phyloP scores from a whole-genome alignment of 148 eudicot genomes.

The Arctostaphylos glauca region DNA sequence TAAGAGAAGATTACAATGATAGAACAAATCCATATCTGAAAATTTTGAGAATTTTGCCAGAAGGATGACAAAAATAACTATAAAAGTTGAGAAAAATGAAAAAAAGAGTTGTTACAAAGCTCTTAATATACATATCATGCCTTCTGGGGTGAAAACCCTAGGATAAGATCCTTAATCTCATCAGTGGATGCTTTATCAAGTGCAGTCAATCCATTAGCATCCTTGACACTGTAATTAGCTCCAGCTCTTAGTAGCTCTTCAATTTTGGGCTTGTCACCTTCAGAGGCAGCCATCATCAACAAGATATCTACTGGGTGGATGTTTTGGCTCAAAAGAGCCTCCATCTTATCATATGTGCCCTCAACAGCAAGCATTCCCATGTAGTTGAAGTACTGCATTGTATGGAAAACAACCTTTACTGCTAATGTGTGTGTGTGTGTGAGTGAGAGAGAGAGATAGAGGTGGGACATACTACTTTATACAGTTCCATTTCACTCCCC shows the following conservation, averaged over 20 bases:
- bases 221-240: conserved; percentile 70
- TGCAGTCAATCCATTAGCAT: conserved; percentile 79
- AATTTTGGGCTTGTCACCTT: conserved; percentile 81
- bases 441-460: neutral
- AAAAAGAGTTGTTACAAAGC: neutral
- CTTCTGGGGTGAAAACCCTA: conserved; percentile 52
- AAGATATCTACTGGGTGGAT: conserved; percentile 93
- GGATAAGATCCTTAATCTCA: conserved; percentile 74
- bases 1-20: neutral
- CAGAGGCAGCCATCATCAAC: conserved; percentile 82
- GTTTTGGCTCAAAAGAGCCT: conserved; percentile 70
- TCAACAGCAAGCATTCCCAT: conserved; percentile 99
- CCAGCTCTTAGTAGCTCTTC: conserved; percentile 90
- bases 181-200: conserved; percentile 62
- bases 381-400: conserved; percentile 85
- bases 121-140: conserved; percentile 35
- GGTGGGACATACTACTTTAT: no score
- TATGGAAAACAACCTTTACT: neutral
- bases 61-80: neutral
- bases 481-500: no score
- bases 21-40: neutral
- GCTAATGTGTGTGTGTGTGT: no score
- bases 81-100: neutral
- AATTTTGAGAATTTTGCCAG: neutral
- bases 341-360: conserved; percentile 91